Percentiles rank a stretch among this genome's conserved stretches.
Conservation (phyloP, 495 filamentous ascomycete species). For the Hapsidospora chrysogenum region DNA sequence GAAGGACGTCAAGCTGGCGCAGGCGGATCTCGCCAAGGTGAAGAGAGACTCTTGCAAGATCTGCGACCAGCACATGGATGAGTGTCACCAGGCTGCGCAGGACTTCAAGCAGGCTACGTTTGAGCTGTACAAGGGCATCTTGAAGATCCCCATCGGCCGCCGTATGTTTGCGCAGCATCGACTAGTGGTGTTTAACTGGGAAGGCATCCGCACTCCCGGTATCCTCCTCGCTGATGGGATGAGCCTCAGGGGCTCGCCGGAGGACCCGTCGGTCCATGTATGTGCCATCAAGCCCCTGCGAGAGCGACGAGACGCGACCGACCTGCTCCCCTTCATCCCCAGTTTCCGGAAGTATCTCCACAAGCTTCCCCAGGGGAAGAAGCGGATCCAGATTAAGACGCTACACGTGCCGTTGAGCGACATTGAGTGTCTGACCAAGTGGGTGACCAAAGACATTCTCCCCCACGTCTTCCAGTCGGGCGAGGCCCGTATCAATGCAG, state of each 20-base stretch:
- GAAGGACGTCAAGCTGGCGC: slow-evolving; percentile 80
- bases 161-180: slow-evolving; percentile 58
- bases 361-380: slow-evolving; percentile 36
- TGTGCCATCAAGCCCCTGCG: slow-evolving; percentile 52
- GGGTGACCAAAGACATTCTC: slow-evolving; percentile 43
- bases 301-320: slow-evolving; percentile 50
- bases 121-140: slow-evolving; percentile 54
- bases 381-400: slow-evolving; percentile 46
- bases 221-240: slow-evolving; percentile 64
- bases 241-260: slow-evolving; percentile 30
- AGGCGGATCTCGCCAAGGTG: slow-evolving; percentile 77
- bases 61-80: slow-evolving; percentile 64
- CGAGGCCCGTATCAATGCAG: slow-evolving; percentile 21
- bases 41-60: slow-evolving; percentile 70
- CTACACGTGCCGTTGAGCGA: slow-evolving; percentile 51
- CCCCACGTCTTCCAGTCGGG: slow-evolving; percentile 33
- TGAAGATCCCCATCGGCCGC: slow-evolving; percentile 60
- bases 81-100: slow-evolving; percentile 65
- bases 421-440: slow-evolving; percentile 67
- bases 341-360: slow-evolving; percentile 43
- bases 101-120: slow-evolving; percentile 55
- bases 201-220: slow-evolving; percentile 63
- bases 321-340: slow-evolving; percentile 65
- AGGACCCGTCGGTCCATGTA: slow-evolving; percentile 51
- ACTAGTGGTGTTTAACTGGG: slow-evolving; percentile 52